Evolutionary conservation across 306 rosid species (phyloP), one percentile per base, ranked within the genome.

Genomic region (Ziziphus jujuba): DNA sequence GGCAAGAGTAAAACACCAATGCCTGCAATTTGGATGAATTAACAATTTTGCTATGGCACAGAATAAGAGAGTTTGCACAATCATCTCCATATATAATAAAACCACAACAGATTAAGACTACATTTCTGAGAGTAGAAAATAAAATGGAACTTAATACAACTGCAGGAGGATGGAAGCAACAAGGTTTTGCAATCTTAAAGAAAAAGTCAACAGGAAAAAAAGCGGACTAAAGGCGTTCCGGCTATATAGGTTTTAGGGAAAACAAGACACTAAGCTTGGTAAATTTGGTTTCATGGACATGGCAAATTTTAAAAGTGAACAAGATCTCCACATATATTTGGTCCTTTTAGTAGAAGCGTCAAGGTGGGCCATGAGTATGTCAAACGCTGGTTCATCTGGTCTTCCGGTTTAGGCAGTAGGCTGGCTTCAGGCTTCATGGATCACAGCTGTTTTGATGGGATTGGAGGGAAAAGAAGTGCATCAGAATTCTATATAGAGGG

Each of bases 371-470:
- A 88, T 85, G 89, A 79, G 82, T 82, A 88, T 79, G 96, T 86
- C 91, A 86, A 82, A 84, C 79, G 86, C 97, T 84, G 98, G 97
- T 88, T 93, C 97, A 84, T 88, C 97, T 75, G 92, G 89, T 87
- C 99, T 85, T 87, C 99, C 60, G 81, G 92, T 95, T 88, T 68
- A 85, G 99, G 85, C 96, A 83, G 91, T 81, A 66, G 89, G 95
- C 89, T 79, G 91, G 96, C 95, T 84, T 89, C 95, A 58, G 97
- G 99, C 99, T 88, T 95, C 97, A 87, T 75, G 85, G 84, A 82
- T 76, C 89, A 88, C 97, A 84, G 96, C 97, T 95, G 97, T 95
- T 88, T 90, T 82, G 82, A 80, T 79, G 87, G 99, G 95, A 85
- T 74, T 95, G 96, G 95, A 80, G 95, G 96, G 85, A 90, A 90